These are phyloP conservation scores for Linaria vulgaris DNA, from an alignment of 257 asterid genomes.

Conservation along the genomic window DNA sequence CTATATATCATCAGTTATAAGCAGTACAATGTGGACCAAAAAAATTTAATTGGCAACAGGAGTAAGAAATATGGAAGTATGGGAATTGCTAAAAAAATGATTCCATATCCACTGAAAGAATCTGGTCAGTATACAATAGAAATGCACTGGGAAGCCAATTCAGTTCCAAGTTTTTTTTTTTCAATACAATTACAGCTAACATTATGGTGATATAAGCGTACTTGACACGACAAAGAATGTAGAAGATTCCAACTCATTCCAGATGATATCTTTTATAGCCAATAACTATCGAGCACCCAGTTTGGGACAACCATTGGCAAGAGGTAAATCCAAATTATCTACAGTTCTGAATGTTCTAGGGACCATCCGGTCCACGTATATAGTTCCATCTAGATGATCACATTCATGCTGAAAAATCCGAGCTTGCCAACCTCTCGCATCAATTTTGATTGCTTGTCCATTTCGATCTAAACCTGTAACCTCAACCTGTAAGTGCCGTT, in stretches of 20 bases:
- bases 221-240: neutral
- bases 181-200: too few species aligned
- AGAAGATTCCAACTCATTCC: neutral
- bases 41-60: too few species aligned
- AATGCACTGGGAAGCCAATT: too few species aligned
- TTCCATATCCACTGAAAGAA: too few species aligned
- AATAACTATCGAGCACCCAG: slow-evolving; percentile 45
- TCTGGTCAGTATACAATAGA: too few species aligned
- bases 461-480: slow-evolving; percentile 67
- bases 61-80: too few species aligned
- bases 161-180: too few species aligned
- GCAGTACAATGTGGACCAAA: too few species aligned
- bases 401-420: slow-evolving; percentile 90
- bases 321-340: slow-evolving; percentile 75
- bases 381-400: slow-evolving; percentile 83
- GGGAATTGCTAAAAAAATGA: too few species aligned
- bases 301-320: slow-evolving; percentile 69
- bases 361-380: slow-evolving; percentile 83
- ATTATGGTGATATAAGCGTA: neutral
- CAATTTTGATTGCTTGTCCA: slow-evolving; percentile 63
- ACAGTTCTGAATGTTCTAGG: slow-evolving; percentile 76
- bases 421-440: slow-evolving; percentile 98
- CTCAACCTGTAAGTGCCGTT: slow-evolving; percentile 75
- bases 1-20: too few species aligned
- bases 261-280: neutral